Percentiles rank a stretch among this genome's conserved stretches.
Conservation (phyloP, 2,329 filamentous ascomycete species). For the Cladosporium sp. region DNA sequence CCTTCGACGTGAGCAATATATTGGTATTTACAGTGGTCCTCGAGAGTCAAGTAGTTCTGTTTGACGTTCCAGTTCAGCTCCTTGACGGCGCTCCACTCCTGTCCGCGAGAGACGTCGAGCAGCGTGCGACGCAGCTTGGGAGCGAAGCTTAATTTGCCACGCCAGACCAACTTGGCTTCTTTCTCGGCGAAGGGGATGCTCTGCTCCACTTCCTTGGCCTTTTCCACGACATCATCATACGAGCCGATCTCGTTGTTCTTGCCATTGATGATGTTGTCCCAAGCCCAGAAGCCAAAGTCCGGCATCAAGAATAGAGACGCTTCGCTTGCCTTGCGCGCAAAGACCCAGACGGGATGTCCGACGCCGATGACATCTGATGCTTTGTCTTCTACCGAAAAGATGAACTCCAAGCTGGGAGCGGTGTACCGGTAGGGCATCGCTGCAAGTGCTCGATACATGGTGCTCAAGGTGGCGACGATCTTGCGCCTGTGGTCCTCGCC, state of each 20-base stretch:
- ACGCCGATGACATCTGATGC: constrained; percentile 25
- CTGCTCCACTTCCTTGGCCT: constrained; percentile 18
- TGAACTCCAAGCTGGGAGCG: constrained; percentile 49
- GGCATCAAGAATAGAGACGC: constrained; percentile 48
- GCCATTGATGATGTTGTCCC: constrained; percentile 48
- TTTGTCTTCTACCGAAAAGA: constrained; percentile 44
- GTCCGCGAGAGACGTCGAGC: constrained; percentile 25
- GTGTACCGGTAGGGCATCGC: constrained; percentile 41
- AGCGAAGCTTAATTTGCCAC: constrained; percentile 26
- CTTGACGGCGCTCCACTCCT: constrained; percentile 34
- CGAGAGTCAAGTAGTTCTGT: constrained; percentile 20
- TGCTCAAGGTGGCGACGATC: constrained; percentile 46
- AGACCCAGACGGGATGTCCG: constrained; percentile 43
- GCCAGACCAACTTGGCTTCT: constrained; percentile 26
- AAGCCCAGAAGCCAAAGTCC: constrained; percentile 54
- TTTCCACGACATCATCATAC: constrained; percentile 30
- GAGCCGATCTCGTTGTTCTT: constrained; percentile 21
- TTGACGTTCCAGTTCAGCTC: constrained; percentile 23
- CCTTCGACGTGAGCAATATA: constrained; percentile 29
- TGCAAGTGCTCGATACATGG: constrained; percentile 49
- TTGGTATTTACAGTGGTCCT: constrained; percentile 24
- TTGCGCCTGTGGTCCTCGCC: constrained; percentile 23
- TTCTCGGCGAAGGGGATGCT: neutral
- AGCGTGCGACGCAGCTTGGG: constrained; percentile 27
- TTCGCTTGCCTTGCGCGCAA: constrained; percentile 36